Evolutionary conservation across 208 protist species (phyloP).

Genomic region (Trypanosoma caninum): DNA sequence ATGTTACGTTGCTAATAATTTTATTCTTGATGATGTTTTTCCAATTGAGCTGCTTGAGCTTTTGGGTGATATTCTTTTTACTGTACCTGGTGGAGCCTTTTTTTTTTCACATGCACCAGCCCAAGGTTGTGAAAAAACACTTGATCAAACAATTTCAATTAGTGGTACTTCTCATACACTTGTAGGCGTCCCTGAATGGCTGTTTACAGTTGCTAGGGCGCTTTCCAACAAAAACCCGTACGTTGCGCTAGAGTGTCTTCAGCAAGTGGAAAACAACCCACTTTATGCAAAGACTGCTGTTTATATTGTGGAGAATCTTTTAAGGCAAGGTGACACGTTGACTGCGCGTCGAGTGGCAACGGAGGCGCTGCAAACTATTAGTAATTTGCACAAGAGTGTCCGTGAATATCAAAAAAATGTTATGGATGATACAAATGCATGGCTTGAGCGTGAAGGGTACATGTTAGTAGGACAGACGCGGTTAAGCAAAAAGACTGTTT

Average conservation of each 20-base stretch:
- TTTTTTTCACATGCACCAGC: background rate
- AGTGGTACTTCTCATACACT: conserved; percentile 10
- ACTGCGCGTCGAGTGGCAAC: conserved; percentile 18
- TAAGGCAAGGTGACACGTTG: conserved; percentile 32
- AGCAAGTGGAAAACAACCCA: conserved; percentile 38
- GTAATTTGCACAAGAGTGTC: conserved; percentile 8
- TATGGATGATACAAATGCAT: conserved; percentile 12
- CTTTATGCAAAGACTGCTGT: conserved; percentile 42
- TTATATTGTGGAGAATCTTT: conserved; percentile 44
- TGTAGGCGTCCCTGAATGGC: conserved; percentile 34
- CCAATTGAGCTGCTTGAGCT: conserved; percentile 72
- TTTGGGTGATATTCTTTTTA: conserved; percentile 58
- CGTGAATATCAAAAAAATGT: conserved; percentile 7
- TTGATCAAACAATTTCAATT: background rate
- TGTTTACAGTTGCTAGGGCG: conserved; percentile 29
- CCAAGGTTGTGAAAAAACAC: background rate
- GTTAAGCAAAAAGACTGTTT: conserved; percentile 8
- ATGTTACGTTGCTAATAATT: conserved; percentile 30
- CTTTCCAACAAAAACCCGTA: conserved; percentile 8
- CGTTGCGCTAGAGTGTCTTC: conserved; percentile 29
- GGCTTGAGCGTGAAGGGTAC: conserved; percentile 28
- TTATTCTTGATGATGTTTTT: conserved; percentile 48
- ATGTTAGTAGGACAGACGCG: conserved; percentile 5
- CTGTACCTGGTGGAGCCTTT: conserved; percentile 21
- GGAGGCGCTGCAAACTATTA: conserved; percentile 20